Evolutionary conservation across 768 basidiomycete genomes (phyloP), one percentile per base, ranked within the genome.

Genomic region (Asterophora parasitica): DNA sequence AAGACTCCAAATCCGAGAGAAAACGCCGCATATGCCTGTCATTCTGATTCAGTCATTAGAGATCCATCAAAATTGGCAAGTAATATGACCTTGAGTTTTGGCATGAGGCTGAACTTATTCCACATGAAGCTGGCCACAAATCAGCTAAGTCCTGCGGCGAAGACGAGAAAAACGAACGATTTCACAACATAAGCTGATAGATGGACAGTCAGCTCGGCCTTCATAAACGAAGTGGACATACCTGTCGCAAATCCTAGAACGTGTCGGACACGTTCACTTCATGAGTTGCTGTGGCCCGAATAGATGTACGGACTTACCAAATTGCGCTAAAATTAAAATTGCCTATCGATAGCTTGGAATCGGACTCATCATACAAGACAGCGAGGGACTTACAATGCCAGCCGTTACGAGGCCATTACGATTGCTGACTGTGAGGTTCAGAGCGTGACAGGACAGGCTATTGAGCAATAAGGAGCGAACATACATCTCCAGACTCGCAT

Each of bases 401-500:
- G 60, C 66, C 4, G 78, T 78, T 17, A 81, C 59, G 32, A 56
- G 61, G 8, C 72, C 47, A 50, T 82, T 82, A 30, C 66, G 65
- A 34, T 77, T 67, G 64, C 81, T 82, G 56, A 83, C 81, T 83
- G 50, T 23, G 49, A 13, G 40, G n/a, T n/a, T n/a, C n/a, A n/a
- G 45, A 23, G 27, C 54, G 5, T 30, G 10, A 30, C 12, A 53
- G 32, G 37, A 42, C 37, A n/a, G 13, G 17, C 12, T 40, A 19
- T 44, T 12, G 26, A 26, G 4, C 27, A 12, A 17, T 34, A 37
- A 44, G 28, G 28, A 8, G 28, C 8, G 6, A 50, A 39, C 66
- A 55, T 61, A 82, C 81, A 83, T 61, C 79, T 64, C 79, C 79
- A 83, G 12, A 83, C 81, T 10, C 81, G 76, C 63, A 82, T 65